Evolutionary conservation across 208 protist genomes (phyloP).

Genomic region (Balamuthia mandrillaris): DNA sequence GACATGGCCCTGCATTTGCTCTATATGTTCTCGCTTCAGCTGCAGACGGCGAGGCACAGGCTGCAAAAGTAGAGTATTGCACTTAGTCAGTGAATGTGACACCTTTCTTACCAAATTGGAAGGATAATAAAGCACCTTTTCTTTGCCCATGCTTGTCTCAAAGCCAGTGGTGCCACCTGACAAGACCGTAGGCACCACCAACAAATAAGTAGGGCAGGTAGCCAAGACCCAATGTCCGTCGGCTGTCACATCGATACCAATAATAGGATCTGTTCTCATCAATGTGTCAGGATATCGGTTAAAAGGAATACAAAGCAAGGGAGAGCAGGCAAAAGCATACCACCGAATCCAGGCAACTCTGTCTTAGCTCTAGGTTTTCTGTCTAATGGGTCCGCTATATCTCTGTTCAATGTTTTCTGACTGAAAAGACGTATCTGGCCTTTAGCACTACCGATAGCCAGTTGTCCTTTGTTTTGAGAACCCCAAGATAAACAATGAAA

Average conservation of each 20-base stretch:
- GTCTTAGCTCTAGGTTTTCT: constrained; percentile 62
- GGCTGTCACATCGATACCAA: constrained; percentile 65
- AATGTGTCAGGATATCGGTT: background rate
- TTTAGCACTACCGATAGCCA: constrained; percentile 63
- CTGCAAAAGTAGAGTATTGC: too few relatives aligned
- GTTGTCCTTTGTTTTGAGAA: constrained; percentile 53
- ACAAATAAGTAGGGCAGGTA: constrained; percentile 66
- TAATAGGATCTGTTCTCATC: constrained; percentile 55
- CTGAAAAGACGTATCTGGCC: constrained; percentile 73
- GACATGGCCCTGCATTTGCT: constrained; percentile 51
- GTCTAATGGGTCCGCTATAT: background rate
- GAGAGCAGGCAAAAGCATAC: constrained; percentile 10
- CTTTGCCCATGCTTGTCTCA: constrained; percentile 46
- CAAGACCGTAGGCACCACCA: constrained; percentile 54
- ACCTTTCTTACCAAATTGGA: too few relatives aligned
- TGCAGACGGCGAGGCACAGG: constrained; percentile 56
- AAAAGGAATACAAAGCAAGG: background rate
- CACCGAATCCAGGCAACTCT: constrained; percentile 67
- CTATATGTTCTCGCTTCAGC: constrained; percentile 56
- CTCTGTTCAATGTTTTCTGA: constrained; percentile 21
- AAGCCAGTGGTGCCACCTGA: constrained; percentile 60
- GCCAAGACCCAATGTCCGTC: constrained; percentile 73
- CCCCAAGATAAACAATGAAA: too few relatives aligned
- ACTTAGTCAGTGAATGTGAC: too few relatives aligned
- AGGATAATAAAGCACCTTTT: too few relatives aligned